Base-by-base conservation (phyloP, 352 stramenopile genomes). In the Phytopythium helicoides region DNA sequence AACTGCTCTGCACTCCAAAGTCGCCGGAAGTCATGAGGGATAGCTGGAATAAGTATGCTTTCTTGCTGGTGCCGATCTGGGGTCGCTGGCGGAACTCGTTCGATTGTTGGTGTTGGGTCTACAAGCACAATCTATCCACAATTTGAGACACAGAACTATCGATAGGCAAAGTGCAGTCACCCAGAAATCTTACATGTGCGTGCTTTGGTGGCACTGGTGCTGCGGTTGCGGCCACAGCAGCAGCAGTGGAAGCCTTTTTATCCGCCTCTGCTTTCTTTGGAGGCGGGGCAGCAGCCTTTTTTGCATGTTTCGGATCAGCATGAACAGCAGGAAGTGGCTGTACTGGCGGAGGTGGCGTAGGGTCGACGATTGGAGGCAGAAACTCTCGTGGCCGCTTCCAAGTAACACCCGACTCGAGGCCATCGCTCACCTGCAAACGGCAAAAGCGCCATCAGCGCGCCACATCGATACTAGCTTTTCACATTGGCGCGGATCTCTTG, bases 361-460 rank as follows among this genome's bases (percentile, higher is more conserved):
- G 37, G 22, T 86, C 76, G 3, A 71, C 44, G 35, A 90, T 75
- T 3, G 58, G 56, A 14, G 79, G 64, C 3, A 92, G 50, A 33
- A 87, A 88, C 23, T 90, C 60, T 21, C 59, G 56, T 12, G 79
- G 81, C 1, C 81, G 71, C 53, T 87, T 90, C 79, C 81, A 92
- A n/a, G 46, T 55, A 16, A 87, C 64, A 2, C 35, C 18, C n/a
- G n/a, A n/a, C 6, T 44, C 38, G 6, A 46, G 51, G 6, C 36
- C 33, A 18, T 52, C 25, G 3, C 26, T 23, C 8, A 16, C 34
- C 31, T 61, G 26, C 4, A 31, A n/a, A 14, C 22, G 2, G 45
- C 33, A 16, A 8, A 22, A 55, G 19, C 23, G 6, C 16, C 31
- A 28, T 47, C 6, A n/a, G n/a, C n/a, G n/a, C n/a, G n/a, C n/a